phyloP scores from a whole-genome alignment of 345 rosid species.

The Jatropha curcas region DNA sequence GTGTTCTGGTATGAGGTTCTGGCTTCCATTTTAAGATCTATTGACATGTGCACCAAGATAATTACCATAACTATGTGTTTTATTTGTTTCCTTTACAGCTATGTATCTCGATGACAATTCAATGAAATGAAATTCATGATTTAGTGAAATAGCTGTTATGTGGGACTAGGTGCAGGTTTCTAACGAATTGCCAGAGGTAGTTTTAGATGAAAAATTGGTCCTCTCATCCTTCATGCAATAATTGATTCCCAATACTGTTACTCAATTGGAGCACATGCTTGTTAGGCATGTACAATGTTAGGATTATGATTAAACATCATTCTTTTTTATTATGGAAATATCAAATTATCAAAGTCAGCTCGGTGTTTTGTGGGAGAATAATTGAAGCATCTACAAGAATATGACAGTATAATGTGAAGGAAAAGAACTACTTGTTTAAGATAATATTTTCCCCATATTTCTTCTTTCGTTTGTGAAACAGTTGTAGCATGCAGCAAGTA shows the following conservation, averaged over 20 bases:
- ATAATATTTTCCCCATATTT: background rate
- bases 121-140: background rate
- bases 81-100: slow-evolving; percentile 5
- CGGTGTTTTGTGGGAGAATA: background rate
- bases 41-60: background rate
- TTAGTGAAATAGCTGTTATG: background rate
- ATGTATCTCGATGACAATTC: background rate
- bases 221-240: background rate
- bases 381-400: background rate
- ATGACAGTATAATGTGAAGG: background rate
- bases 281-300: background rate
- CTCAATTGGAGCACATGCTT: background rate
- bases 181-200: background rate
- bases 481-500: slow-evolving; percentile 13
- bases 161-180: background rate
- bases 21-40: background rate
- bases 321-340: background rate
- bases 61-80: background rate
- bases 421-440: background rate
- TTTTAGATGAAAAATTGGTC: background rate
- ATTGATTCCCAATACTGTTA: background rate
- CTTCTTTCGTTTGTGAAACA: background rate
- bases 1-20: background rate
- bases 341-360: background rate
- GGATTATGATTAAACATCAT: background rate